Base-by-base conservation (phyloP, 139 green algal species). In the Haematococcus sp. region DNA sequence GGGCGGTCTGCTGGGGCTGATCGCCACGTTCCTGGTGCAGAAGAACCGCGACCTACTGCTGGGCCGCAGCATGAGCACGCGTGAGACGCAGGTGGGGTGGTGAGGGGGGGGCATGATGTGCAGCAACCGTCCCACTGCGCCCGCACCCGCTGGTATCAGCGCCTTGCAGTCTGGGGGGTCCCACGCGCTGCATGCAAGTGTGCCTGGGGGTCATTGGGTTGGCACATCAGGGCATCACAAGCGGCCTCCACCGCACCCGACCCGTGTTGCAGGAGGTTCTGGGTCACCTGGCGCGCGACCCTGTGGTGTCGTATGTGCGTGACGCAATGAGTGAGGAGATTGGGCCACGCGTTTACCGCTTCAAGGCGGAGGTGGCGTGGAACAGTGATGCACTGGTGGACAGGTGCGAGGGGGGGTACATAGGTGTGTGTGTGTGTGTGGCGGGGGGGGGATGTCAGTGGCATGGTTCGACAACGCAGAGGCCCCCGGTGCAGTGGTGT, bases 251-350 rank as follows among this genome's bases (percentile, higher is more conserved):
- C 15, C 4, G 7, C 7, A 7, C 40, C 7, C 40, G 7, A 11
- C 40, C 40, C 11, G 40, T 49, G 11, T 11, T 49, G 40, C 40
- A 49, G 40, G 40, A 49, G 40, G 40, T 66, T 9, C 20, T 75
- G 55, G 5, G 23, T 13, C 33, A 60, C 22, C 54, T 82, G 20
- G 20, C n/a, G 7, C 4, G 31, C 7, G 70, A 82, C 63, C 76
- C 76, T 9, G 70, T 82, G 22, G 65, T 81, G 11, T 63, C 70
- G 59, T 61, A 60, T 7, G 66, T 75, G 52, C 43, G 28, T 67
- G 90, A 96, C 83, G 86, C 87, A 40, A 97, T 94, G 84, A 92
- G 73, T 49, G 93, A 98, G 77, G 92, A 97, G 78, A 84, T 98
- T 11, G 93, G 92, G 0, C 86, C 92, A 7, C 82, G 85, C 33